phyloP scores from a whole-genome alignment of 164 flowering plant species.

The Paratinospora sagittata region DNA sequence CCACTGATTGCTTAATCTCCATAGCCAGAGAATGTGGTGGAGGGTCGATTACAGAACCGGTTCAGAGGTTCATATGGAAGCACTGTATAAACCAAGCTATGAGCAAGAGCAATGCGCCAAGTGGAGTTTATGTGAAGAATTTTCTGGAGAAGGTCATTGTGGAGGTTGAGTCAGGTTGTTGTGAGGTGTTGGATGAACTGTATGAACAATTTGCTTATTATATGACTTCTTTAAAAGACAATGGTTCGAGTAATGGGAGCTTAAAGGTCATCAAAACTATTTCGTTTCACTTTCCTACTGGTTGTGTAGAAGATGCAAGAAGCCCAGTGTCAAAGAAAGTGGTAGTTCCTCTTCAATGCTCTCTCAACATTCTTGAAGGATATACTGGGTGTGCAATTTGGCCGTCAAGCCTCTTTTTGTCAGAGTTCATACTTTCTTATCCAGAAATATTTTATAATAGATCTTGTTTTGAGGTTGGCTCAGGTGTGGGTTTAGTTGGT shows the following conservation, averaged over 20 bases:
- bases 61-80: too few species aligned
- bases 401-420: constrained; percentile 92
- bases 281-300: constrained; percentile 67
- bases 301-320: constrained; percentile 29
- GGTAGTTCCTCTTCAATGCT: constrained; percentile 60
- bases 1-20: too few species aligned
- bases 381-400: constrained; percentile 96
- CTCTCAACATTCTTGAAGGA: constrained; percentile 95
- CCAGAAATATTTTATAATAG: constrained; percentile 59
- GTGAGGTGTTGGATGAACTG: constrained; percentile 56
- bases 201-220: constrained; percentile 62
- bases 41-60: too few species aligned
- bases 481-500: constrained; percentile 96
- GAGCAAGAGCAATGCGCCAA: constrained; percentile 9
- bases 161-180: constrained; percentile 53
- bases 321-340: constrained; percentile 38
- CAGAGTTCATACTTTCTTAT: constrained; percentile 78
- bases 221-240: constrained; percentile 61
- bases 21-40: too few species aligned
- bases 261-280: constrained; percentile 50
- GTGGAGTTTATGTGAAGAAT: constrained; percentile 39
- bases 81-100: too few species aligned
- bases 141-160: constrained; percentile 71
- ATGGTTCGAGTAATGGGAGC: constrained; percentile 23
- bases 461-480: constrained; percentile 93